Percentiles rank a stretch among this genome's conserved stretches.
phyloP scores from a whole-genome alignment of 139 green algal genomes.

The Picochlorum sp. region DNA sequence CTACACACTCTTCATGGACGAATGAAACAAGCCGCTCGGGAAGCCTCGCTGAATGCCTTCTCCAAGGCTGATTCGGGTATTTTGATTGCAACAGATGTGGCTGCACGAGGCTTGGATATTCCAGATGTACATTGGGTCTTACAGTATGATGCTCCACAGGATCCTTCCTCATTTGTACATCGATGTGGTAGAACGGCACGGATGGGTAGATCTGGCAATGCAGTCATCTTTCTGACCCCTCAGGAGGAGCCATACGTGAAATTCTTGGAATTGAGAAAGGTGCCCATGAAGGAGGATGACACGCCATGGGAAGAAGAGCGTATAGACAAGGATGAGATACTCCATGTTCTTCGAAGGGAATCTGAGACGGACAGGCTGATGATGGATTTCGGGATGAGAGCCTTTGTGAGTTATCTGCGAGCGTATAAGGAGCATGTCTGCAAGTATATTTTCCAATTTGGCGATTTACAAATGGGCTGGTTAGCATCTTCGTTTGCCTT shows the following conservation, averaged over 20 bases:
- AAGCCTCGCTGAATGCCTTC: constrained; percentile 62
- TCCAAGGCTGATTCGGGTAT: constrained; percentile 34
- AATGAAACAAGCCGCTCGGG: constrained; percentile 80
- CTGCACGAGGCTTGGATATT: constrained; percentile 88
- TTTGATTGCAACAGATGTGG: constrained; percentile 89
- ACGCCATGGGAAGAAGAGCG: background rate
- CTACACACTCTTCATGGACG: constrained; percentile 68
- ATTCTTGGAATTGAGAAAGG: constrained; percentile 72
- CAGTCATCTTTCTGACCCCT: constrained; percentile 64
- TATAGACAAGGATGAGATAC: background rate
- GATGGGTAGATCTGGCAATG: constrained; percentile 73
- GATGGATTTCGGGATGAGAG: constrained; percentile 83
- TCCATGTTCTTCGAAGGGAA: constrained; percentile 20
- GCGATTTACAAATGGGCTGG: constrained; percentile 64
- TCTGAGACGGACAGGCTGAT: constrained; percentile 67
- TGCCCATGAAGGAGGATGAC: constrained; percentile 28
- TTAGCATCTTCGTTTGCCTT: constrained; percentile 72
- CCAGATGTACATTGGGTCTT: constrained; percentile 78
- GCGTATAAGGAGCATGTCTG: constrained; percentile 98
- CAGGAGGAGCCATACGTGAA: constrained; percentile 80
- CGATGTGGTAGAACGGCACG: constrained; percentile 81
- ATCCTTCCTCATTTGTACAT: constrained; percentile 79
- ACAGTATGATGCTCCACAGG: constrained; percentile 78
- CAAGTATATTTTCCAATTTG: constrained; percentile 81
- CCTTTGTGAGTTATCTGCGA: constrained; percentile 90